Percentiles rank a stretch among this genome's conserved stretches.
These are phyloP conservation scores for Aspergillus sp. DNA, from an alignment of 2,329 filamentous ascomycete species.

Conservation along the genomic window DNA sequence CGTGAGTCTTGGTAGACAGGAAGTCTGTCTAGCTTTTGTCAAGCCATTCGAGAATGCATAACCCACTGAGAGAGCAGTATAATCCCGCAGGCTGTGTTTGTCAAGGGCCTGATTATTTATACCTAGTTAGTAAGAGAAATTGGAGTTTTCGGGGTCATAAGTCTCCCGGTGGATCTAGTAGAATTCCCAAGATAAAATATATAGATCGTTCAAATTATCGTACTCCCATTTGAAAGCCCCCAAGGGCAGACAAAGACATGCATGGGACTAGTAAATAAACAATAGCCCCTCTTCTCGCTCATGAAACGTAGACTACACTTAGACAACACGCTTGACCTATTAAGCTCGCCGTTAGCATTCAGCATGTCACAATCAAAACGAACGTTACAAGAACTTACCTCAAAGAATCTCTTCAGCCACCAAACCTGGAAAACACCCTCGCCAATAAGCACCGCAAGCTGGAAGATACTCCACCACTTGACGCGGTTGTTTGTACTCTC, in stretches of 20 bases:
- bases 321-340: conserved; percentile 51
- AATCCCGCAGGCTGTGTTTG: too few species aligned
- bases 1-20: too few species aligned
- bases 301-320: conserved; percentile 26
- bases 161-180: background rate
- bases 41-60: too few species aligned
- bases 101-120: too few species aligned
- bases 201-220: background rate
- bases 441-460: conserved; percentile 81
- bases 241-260: background rate
- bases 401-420: conserved; percentile 98
- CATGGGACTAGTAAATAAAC: background rate
- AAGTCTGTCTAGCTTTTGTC: too few species aligned
- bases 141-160: background rate
- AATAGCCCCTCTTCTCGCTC: conserved; percentile 2
- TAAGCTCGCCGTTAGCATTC: background rate
- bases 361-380: background rate
- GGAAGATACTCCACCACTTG: conserved; percentile 99
- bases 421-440: conserved; percentile 98
- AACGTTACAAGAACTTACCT: conserved; percentile 52
- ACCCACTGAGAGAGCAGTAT: too few species aligned
- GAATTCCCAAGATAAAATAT: background rate
- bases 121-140: background rate
- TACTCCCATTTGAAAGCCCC: background rate
- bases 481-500: conserved; percentile 97